A percentile compares a stretch with the other conserved stretches of the same genome.
Conservation (phyloP, 345 rosid genomes). For the Syzygium oleosum region DNA sequence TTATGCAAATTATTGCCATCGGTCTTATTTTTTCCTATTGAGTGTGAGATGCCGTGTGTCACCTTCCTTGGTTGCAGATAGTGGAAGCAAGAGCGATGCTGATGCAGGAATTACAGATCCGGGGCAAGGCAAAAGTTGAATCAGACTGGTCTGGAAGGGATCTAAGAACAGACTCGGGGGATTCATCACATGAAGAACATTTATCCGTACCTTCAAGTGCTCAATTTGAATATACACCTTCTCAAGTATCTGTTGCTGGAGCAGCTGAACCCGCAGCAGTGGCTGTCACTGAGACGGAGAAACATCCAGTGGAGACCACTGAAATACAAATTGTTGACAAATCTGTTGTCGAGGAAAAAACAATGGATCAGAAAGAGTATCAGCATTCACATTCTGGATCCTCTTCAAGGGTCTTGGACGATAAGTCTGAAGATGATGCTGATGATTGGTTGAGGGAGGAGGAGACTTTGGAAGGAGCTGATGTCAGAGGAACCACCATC, state of each 20-base stretch:
- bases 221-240: conserved; percentile 30
- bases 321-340: conserved; percentile 59
- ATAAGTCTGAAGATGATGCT: conserved; percentile 67
- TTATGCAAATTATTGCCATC: neutral
- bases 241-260: conserved; percentile 29
- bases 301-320: conserved; percentile 37
- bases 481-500: conserved; percentile 26
- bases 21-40: neutral
- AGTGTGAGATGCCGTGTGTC: neutral
- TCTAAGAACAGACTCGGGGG: conserved; percentile 12
- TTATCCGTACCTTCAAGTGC: conserved; percentile 26
- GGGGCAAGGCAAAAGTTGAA: conserved; percentile 12
- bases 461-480: conserved; percentile 43
- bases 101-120: conserved; percentile 41
- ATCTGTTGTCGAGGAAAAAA: conserved; percentile 57
- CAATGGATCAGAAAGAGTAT: conserved; percentile 16
- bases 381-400: conserved; percentile 19
- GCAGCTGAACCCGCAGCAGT: conserved; percentile 19
- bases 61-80: conserved; percentile 35
- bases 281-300: conserved; percentile 35
- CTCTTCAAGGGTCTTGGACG: conserved; percentile 21
- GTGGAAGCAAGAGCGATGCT: conserved; percentile 75
- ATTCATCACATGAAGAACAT: conserved; percentile 19
- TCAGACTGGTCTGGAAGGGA: conserved; percentile 13
- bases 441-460: conserved; percentile 93